Evolutionary conservation across 331 rosid species (phyloP), one percentile per base, ranked within the genome.

Genomic region (Spiraea crenata): DNA sequence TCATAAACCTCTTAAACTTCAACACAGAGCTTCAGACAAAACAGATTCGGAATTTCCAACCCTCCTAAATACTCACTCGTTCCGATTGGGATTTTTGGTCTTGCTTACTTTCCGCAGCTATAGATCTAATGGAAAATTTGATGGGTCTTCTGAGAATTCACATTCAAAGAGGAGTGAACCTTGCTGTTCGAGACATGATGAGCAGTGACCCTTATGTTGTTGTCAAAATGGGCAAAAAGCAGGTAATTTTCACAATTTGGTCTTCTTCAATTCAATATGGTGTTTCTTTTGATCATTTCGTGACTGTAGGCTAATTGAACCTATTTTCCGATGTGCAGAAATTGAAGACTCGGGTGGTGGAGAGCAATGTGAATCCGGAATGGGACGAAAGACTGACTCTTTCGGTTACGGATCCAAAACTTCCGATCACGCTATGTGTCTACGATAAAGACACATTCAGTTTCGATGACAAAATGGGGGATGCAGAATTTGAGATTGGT

Each of bases 131-230:
- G 82, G 80, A 82, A 40, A 73, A 74, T 12, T 41, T 76, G 67
- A 34, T 82, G 83, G 86, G 86, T 15, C 75, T 78, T 52, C 65
- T 82, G 2, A 72, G 77, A 44, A 41, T 77, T 60, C 80, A 70
- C 51, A 55, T 82, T 15, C 49, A 37, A 11, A 73, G 67, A 66
- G 85, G 85, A 47, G 77, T 74, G 1, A 71, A 77, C 50, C 82
- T 82, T 7, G 82, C 80, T 31, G 52, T 82, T 6, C 70, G 85
- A 73, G 82, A 81, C 50, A n/a, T 79, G 52, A 11, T 0, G 6
- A 78, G 75, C 55, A 77, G 85, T 51, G 85, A 82, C 51, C 83
- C 85, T 62, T 82, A 82, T 37, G 57, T 78, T 44, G 16, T 82
- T 48, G 7, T 82, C 75, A 74, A 66, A 67, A 56, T 82, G 82